Percentiles rank a stretch among this genome's conserved stretches.
phyloP scores from a whole-genome alignment of 768 basidiomycete genomes.

The Scleroderma bovista region DNA sequence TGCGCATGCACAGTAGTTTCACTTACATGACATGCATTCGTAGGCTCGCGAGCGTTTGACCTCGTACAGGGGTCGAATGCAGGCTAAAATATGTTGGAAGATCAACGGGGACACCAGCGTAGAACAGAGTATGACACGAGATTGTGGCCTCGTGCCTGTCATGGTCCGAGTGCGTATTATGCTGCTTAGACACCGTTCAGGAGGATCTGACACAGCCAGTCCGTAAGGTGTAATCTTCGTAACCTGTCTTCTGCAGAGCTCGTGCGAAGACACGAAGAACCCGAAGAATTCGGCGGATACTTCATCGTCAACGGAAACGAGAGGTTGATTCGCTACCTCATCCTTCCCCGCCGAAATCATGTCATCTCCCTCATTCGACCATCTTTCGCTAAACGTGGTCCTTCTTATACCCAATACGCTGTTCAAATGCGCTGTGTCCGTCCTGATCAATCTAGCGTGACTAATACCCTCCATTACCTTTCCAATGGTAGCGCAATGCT shows the following conservation, averaged over 20 bases:
- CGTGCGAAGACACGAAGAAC: constrained; percentile 88
- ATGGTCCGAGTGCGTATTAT: constrained; percentile 82
- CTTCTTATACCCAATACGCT: constrained; percentile 90
- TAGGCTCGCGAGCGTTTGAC: constrained; percentile 91
- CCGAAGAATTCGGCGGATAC: constrained; percentile 98
- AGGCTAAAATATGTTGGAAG: constrained; percentile 79
- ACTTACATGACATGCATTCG: neutral
- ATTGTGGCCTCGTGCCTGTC: constrained; percentile 90
- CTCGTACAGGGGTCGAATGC: constrained; percentile 90
- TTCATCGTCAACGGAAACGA: constrained; percentile 99
- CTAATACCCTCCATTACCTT: constrained; percentile 97
- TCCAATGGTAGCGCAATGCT: constrained; percentile 96
- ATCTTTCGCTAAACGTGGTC: constrained; percentile 88
- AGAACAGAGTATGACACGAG: constrained; percentile 63
- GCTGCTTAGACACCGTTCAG: neutral
- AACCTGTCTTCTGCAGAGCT: constrained; percentile 81
- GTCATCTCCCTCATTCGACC: constrained; percentile 89
- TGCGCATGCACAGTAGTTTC: neutral
- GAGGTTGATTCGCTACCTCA: constrained; percentile 95
- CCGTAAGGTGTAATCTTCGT: constrained; percentile 87
- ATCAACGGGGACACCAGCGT: constrained; percentile 60
- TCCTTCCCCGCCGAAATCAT: constrained; percentile 93
- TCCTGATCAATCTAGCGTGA: constrained; percentile 86
- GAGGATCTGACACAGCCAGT: constrained; percentile 40
- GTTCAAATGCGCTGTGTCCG: constrained; percentile 95